These are phyloP conservation scores for Colletotrichum orchidophilum DNA, from an alignment of 2,329 filamentous ascomycete genomes.

Conservation along the genomic window DNA sequence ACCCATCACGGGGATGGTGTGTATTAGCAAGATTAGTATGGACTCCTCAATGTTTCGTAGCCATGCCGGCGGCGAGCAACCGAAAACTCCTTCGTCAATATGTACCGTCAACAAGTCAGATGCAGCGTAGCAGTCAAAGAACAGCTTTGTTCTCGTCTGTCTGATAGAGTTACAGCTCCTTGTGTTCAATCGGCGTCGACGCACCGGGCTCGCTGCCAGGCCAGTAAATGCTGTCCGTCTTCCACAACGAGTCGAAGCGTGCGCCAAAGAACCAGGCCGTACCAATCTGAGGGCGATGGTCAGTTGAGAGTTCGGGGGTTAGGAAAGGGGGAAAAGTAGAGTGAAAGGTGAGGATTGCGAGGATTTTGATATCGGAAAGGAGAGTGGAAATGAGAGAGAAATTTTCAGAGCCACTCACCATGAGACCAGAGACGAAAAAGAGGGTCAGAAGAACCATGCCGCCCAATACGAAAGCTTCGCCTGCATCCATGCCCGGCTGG, in stretches of 20 bases:
- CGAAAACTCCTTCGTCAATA: slow-evolving; percentile 32
- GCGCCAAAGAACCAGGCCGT: slow-evolving; percentile 84
- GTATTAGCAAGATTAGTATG: slow-evolving; percentile 35
- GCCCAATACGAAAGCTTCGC: slow-evolving; percentile 73
- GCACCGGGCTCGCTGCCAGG: slow-evolving; percentile 25
- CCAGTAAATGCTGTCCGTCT: slow-evolving; percentile 31
- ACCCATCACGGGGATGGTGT: slow-evolving; percentile 27
- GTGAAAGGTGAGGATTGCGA: not conserved
- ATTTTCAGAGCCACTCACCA: slow-evolving; percentile 66
- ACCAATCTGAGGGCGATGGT: slow-evolving; percentile 66
- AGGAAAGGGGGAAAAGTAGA: not conserved
- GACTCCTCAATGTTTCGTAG: slow-evolving; percentile 18
- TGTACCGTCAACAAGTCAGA: slow-evolving; percentile 33
- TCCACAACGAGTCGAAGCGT: slow-evolving; percentile 70
- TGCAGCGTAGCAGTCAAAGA: slow-evolving; percentile 24
- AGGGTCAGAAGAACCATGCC: slow-evolving; percentile 74
- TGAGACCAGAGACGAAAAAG: slow-evolving; percentile 74
- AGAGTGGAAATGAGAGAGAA: not conserved
- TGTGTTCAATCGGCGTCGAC: slow-evolving; percentile 28
- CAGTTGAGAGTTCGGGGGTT: not conserved
- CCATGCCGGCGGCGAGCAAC: slow-evolving; percentile 23
- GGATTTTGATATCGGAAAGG: not conserved
- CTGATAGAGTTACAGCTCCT: slow-evolving; percentile 31
- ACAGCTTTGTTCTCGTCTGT: slow-evolving; percentile 23
- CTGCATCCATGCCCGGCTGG: slow-evolving; percentile 59